Evolutionary conservation across 2,329 filamentous ascomycete genomes (phyloP).

Genomic region (Fusarium drepaniforme): DNA sequence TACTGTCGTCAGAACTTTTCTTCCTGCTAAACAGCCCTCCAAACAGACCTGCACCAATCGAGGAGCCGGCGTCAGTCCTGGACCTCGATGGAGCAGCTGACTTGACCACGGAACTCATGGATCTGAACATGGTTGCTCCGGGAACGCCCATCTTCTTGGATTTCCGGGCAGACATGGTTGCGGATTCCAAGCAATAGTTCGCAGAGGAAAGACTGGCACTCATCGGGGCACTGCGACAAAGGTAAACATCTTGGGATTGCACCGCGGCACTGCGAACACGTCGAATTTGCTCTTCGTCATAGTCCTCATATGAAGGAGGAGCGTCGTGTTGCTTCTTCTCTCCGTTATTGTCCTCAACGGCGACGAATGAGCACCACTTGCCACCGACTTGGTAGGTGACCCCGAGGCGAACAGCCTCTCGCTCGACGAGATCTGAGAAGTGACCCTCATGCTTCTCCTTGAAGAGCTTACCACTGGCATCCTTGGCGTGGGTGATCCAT

Average conservation of each 20-base stretch:
- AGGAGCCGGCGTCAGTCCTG: background rate
- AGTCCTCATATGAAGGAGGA: background rate
- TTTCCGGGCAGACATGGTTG: background rate
- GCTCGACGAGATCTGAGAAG: slow-evolving; percentile 71
- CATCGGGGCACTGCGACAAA: background rate
- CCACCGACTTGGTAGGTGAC: slow-evolving; percentile 75
- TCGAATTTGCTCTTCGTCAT: too few relatives aligned
- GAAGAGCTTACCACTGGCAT: slow-evolving; percentile 56
- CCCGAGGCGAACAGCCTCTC: slow-evolving; percentile 75
- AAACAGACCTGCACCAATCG: background rate
- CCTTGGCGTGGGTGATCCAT: slow-evolving; percentile 69
- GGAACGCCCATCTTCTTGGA: background rate
- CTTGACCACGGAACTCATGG: background rate
- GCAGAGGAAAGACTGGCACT: background rate
- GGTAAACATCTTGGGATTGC: background rate
- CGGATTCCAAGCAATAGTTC: background rate
- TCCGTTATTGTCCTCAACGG: slow-evolving; percentile 62
- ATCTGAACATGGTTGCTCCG: background rate
- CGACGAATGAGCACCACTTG: slow-evolving; percentile 81
- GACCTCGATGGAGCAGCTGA: background rate
- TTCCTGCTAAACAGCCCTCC: background rate
- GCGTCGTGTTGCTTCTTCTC: background rate
- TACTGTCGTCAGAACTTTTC: too few relatives aligned
- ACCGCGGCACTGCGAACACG: background rate
- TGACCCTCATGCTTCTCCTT: slow-evolving; percentile 61